phyloP scores from a whole-genome alignment of 2,329 filamentous ascomycete genomes.

The Graphiopsis chlorocephala region DNA sequence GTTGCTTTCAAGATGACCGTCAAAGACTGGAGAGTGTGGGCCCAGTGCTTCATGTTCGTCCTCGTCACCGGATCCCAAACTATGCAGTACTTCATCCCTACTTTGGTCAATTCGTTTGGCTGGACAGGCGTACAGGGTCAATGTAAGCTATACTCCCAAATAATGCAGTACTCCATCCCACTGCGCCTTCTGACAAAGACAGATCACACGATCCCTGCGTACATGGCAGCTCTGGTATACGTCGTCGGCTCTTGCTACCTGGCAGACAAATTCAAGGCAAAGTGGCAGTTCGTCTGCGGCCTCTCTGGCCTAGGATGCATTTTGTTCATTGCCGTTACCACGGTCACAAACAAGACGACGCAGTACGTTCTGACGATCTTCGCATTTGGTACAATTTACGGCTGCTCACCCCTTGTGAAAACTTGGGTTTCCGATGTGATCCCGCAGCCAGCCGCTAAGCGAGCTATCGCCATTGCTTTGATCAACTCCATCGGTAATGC shows the following conservation, averaged over 20 bases:
- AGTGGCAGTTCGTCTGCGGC: slow-evolving; percentile 5
- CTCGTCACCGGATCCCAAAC: slow-evolving; percentile 32
- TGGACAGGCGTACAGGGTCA: not conserved
- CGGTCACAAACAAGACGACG: not conserved
- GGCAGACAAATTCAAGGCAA: slow-evolving; percentile 7
- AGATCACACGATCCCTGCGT: slow-evolving; percentile 1
- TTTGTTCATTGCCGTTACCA: slow-evolving; percentile 16
- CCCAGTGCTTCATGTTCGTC: slow-evolving; percentile 42
- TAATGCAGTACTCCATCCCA: not conserved
- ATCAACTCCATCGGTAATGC: slow-evolving; percentile 28
- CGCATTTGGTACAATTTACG: slow-evolving; percentile 38
- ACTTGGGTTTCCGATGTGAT: slow-evolving; percentile 51
- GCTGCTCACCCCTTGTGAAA: slow-evolving; percentile 56
- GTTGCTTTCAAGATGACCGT: slow-evolving; percentile 35
- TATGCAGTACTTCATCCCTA: slow-evolving; percentile 22
- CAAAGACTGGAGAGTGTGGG: slow-evolving; percentile 41
- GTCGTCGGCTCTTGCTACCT: slow-evolving; percentile 5
- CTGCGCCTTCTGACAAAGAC: not conserved
- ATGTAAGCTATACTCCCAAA: not conserved
- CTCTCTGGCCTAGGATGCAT: slow-evolving; percentile 24
- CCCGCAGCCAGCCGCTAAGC: slow-evolving; percentile 26
- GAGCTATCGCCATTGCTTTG: slow-evolving; percentile 30
- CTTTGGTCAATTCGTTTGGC: not conserved
- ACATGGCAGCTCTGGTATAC: slow-evolving; percentile 8
- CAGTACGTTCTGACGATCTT: slow-evolving; percentile 9